Evolutionary conservation across 805 yeast genomes (phyloP).

Genomic region (Pichia ethanolica): DNA sequence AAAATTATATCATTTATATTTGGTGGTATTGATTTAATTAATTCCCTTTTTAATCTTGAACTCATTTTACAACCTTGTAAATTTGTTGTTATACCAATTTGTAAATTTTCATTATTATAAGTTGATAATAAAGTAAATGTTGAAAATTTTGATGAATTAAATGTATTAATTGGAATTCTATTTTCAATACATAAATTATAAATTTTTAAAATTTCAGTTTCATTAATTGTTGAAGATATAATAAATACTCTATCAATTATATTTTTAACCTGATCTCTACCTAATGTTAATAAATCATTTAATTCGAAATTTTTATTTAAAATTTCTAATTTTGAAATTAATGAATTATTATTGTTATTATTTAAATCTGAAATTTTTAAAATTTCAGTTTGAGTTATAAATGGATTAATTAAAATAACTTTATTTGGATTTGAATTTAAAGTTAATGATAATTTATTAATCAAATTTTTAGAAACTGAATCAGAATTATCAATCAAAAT

Average conservation of each 20-base stretch:
- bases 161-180: conserved; percentile 77
- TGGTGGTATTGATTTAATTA: conserved; percentile 55
- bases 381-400: not conserved
- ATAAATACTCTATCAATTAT: conserved; percentile 77
- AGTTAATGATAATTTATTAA: conserved; percentile 4
- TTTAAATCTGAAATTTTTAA: not conserved
- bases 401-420: conserved; percentile 4
- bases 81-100: conserved; percentile 74
- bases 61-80: conserved; percentile 90
- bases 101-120: conserved; percentile 58
- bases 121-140: conserved; percentile 74
- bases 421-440: conserved; percentile 3
- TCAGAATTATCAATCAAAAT: conserved; percentile 5
- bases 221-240: conserved; percentile 19
- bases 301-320: conserved; percentile 29
- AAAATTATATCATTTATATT: conserved; percentile 63
- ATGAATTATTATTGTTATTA: not conserved
- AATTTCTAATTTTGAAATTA: conserved; percentile 5
- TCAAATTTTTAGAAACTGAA: conserved; percentile 7
- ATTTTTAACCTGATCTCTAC: conserved; percentile 52
- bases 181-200: conserved; percentile 45
- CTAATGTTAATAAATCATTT: conserved; percentile 44
- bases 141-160: conserved; percentile 64
- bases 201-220: conserved; percentile 32
- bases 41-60: conserved; percentile 67